Evolutionary conservation across 163 green algal species (phyloP), one percentile per base, ranked within the genome.

Genomic region (Scenedesmus sp.): DNA sequence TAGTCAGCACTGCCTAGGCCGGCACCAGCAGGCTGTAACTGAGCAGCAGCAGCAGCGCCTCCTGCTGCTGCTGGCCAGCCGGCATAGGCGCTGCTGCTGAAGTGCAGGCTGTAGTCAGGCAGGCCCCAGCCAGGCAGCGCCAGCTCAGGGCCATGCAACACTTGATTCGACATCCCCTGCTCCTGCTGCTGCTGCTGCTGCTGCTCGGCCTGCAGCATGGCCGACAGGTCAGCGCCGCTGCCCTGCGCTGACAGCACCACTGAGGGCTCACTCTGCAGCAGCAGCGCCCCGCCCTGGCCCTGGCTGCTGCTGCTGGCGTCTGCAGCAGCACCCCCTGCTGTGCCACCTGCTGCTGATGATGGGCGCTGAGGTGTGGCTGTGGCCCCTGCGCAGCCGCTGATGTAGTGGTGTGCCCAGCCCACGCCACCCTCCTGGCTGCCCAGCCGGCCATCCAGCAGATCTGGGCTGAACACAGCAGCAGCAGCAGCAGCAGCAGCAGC

Each of bases 321-420:
- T 62, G 64, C 52, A 26, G 56, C 54, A 77, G 20, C 54, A 4
- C 52, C 57, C 52, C 86, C 67, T 67, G 86, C 46, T 57, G 59
- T 7, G 67, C 12, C 84, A n/a, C 8, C 82, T 70, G 57, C 56
- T 87, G 82, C 82, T 82, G 84, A 26, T 81, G 23, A 67, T 10
- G 54, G 82, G 6, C 82, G 7, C 54, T 87, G 82, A 23, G 82
- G 55, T 4, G 86, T 67, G 10, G 46, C 64, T 55, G 46, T 52
- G 2, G 57, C 64, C 2, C 15, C 64, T 55, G 46, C 52, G 73
- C 85, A 90, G n/a, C 85, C 85, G 34, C 85, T 90, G 66, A 90
- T 90, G 66, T 83, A 82, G 23, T 85, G 87, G 23, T 91, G 87
- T 2, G 73, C 34, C 87, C 87, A 91, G 73, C 87, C 87, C 20